phyloP scores from a whole-genome alignment of 768 basidiomycete species.

The Sistotremastrum suecicum region DNA sequence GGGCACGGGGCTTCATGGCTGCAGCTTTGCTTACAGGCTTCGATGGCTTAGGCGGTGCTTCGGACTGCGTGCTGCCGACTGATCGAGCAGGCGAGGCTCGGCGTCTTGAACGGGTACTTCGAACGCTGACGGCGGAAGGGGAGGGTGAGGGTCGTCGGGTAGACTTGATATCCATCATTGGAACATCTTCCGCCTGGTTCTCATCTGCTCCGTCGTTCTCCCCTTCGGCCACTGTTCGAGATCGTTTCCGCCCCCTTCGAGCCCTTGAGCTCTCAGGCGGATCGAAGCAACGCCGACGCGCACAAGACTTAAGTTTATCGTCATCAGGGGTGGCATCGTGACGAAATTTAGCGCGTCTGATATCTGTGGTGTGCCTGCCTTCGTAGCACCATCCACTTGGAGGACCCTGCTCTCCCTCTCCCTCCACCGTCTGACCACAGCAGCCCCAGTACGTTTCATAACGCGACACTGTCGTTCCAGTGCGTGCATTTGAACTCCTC shows the following conservation, averaged over 20 bases:
- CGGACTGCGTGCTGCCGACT: too few species aligned
- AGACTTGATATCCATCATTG: too few species aligned
- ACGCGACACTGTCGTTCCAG: conserved; percentile 24
- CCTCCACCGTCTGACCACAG: conserved; percentile 58
- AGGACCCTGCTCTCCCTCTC: conserved; percentile 69
- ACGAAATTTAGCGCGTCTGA: conserved; percentile 65
- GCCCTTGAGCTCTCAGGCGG: conserved; percentile 14
- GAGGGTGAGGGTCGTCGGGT: too few species aligned
- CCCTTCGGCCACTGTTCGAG: neutral
- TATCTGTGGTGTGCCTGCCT: conserved; percentile 64
- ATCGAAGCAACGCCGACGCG: conserved; percentile 32
- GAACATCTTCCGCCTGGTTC: conserved; percentile 3
- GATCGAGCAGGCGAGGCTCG: too few species aligned
- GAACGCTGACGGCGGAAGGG: too few species aligned
- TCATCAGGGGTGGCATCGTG: conserved; percentile 52
- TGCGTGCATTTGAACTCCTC: conserved; percentile 15
- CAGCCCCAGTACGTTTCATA: conserved; percentile 57
- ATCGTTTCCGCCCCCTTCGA: conserved; percentile 9
- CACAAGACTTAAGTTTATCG: conserved; percentile 57
- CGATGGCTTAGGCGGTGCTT: too few species aligned
- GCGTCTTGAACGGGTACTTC: too few species aligned
- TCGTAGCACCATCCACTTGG: conserved; percentile 85
- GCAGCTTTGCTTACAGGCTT: too few species aligned
- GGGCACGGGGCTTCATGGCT: too few species aligned
- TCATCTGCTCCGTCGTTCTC: conserved; percentile 1